Conservation (phyloP, 2,329 filamentous ascomycete species). For the Colletotrichum neosansevieriae region DNA sequence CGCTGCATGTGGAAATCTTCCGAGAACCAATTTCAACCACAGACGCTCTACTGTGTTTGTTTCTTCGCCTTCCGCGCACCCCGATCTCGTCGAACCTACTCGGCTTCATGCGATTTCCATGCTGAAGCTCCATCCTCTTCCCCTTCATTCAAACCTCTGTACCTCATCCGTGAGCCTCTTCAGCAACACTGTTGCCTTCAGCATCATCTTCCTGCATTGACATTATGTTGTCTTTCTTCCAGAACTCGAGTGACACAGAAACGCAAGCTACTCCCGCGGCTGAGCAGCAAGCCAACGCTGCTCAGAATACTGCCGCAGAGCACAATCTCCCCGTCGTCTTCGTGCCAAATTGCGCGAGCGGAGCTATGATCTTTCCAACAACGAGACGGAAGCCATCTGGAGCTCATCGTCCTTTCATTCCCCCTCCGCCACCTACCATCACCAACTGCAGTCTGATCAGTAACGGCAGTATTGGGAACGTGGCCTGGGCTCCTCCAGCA, state of each 20-base stretch:
- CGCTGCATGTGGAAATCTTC: too few relatives aligned
- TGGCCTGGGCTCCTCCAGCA: constrained; percentile 17
- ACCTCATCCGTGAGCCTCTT: not conserved
- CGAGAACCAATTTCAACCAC: too few relatives aligned
- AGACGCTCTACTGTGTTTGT: too few relatives aligned
- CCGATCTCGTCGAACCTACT: not conserved
- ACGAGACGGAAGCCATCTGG: constrained; percentile 1
- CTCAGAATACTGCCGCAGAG: not conserved
- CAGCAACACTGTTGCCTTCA: not conserved
- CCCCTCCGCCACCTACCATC: constrained; percentile 19
- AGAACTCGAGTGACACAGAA: not conserved
- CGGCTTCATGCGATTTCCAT: not conserved
- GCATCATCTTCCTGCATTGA: not conserved
- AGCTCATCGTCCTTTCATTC: constrained; percentile 1
- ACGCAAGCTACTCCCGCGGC: not conserved
- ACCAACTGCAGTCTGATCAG: constrained; percentile 34
- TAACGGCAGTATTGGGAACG: not conserved
- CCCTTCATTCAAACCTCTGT: not conserved
- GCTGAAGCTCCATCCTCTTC: not conserved
- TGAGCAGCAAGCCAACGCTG: not conserved
- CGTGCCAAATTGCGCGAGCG: constrained; percentile 9
- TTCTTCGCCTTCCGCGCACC: too few relatives aligned
- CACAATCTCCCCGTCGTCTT: constrained; percentile 12
- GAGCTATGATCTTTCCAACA: constrained; percentile 12
- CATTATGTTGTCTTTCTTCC: not conserved